Percentiles rank a stretch among this genome's conserved stretches.
phyloP scores from a whole-genome alignment of 2,329 filamentous ascomycete genomes.

The Nigrospora osmanthi region DNA sequence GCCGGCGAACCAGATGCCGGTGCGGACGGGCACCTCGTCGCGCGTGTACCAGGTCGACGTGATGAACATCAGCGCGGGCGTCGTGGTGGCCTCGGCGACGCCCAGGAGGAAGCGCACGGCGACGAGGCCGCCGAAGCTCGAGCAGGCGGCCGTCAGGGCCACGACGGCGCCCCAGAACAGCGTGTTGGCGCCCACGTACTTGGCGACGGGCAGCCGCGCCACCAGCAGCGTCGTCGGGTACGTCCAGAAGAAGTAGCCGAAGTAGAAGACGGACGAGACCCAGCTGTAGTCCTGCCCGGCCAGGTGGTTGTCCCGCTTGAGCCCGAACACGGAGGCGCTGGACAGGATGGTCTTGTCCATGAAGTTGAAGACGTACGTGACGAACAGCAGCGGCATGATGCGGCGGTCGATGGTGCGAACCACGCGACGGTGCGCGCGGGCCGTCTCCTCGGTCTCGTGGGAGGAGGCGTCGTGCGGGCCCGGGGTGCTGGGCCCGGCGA shows the following conservation, averaged over 20 bases:
- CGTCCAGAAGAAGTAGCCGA: constrained; percentile 41
- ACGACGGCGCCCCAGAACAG: constrained; percentile 43
- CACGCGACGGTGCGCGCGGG: constrained; percentile 1
- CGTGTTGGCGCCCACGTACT: constrained; percentile 37
- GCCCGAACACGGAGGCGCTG: constrained; percentile 44
- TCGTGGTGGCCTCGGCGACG: constrained; percentile 45
- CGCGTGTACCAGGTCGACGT: constrained; percentile 49
- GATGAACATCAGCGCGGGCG: constrained; percentile 47
- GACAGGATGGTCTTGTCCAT: constrained; percentile 36
- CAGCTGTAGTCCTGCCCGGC: constrained; percentile 35
- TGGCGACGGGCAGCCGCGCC: constrained; percentile 36
- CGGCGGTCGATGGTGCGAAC: constrained; percentile 14
- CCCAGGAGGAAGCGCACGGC: constrained; percentile 45
- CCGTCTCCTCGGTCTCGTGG: too few relatives aligned
- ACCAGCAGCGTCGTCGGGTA: constrained; percentile 42
- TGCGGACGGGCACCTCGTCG: constrained; percentile 45
- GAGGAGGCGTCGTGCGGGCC: too few relatives aligned
- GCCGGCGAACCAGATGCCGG: constrained; percentile 48
- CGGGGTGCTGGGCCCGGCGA: too few relatives aligned
- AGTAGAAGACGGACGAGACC: constrained; percentile 38
- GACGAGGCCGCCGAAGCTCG: constrained; percentile 40
- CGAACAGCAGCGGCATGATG: constrained; percentile 14
- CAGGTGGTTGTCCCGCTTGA: constrained; percentile 38
- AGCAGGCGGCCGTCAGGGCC: constrained; percentile 34
- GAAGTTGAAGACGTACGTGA: constrained; percentile 17